Conservation (phyloP, 805 yeast species). For the Candida succiphila region DNA sequence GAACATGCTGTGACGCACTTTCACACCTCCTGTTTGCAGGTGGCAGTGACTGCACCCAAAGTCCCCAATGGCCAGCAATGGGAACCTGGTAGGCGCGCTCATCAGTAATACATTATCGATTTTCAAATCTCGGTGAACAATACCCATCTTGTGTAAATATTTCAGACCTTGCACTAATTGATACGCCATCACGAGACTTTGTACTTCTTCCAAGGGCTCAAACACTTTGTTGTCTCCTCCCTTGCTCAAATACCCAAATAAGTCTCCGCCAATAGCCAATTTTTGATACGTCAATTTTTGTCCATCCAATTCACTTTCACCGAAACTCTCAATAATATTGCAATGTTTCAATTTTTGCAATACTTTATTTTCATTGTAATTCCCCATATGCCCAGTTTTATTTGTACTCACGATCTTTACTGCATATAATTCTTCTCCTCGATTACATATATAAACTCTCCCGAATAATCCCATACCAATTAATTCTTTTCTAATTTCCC, state of each 20-base stretch:
- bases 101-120: conserved; percentile 57
- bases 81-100: conserved; percentile 39
- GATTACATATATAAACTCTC: too few species aligned
- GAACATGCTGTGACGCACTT: conserved; percentile 14
- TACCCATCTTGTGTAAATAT: conserved; percentile 41
- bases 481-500: conserved; percentile 32
- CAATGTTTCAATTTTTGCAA: conserved; percentile 75
- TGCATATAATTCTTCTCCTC: neutral
- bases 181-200: conserved; percentile 39
- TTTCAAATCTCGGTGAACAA: conserved; percentile 62
- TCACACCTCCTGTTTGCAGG: too few species aligned
- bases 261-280: conserved; percentile 93
- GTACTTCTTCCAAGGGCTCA: conserved; percentile 39
- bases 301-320: conserved; percentile 54
- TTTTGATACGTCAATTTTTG: conserved; percentile 84
- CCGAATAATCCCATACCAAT: conserved; percentile 56
- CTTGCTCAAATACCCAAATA: conserved; percentile 79
- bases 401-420: neutral
- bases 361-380: conserved; percentile 29
- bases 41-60: too few species aligned
- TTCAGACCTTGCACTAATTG: conserved; percentile 48
- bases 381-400: neutral
- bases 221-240: conserved; percentile 41
- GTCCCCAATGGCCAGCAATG: conserved; percentile 53
- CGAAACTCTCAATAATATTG: conserved; percentile 78